A percentile compares a stretch with the other conserved stretches of the same genome.
phyloP scores from a whole-genome alignment of 1,284 basidiomycete genomes.

The Ganoderma resinaceum region DNA sequence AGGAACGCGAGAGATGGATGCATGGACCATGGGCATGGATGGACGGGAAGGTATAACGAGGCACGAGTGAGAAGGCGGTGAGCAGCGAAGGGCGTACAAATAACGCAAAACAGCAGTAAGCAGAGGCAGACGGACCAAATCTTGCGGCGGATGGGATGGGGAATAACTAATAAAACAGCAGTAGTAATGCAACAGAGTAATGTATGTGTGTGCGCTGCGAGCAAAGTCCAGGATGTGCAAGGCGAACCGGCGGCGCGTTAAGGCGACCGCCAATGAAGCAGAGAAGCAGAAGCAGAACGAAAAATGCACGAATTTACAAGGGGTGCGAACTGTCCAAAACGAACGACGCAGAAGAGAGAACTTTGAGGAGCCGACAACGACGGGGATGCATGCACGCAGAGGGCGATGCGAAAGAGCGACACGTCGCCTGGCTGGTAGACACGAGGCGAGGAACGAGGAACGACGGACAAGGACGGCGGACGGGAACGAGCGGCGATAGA shows the following conservation, averaged over 20 bases:
- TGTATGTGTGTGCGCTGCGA: not conserved
- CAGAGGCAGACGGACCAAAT: not conserved
- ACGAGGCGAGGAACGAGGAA: conserved; percentile 13
- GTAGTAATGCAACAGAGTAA: conserved; percentile 10
- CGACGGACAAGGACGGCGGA: not conserved
- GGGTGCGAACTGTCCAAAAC: not conserved
- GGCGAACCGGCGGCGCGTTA: not conserved
- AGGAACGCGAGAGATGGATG: not conserved
- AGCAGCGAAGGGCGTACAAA: not conserved
- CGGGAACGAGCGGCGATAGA: conserved; percentile 5
- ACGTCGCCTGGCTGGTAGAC: conserved; percentile 17
- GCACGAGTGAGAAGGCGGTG: not conserved
- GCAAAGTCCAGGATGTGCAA: conserved; percentile 2
- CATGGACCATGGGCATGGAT: not conserved
- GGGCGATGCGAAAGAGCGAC: conserved; percentile 20
- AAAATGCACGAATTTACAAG: not conserved
- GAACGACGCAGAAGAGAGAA: not conserved
- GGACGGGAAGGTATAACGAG: not conserved
- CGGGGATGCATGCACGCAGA: not conserved
- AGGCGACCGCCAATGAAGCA: not conserved
- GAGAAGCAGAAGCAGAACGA: not conserved
- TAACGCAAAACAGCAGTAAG: conserved; percentile 3
- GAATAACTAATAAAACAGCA: conserved; percentile 7
- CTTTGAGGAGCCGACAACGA: not conserved
- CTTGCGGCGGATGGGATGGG: not conserved